Base-by-base conservation (phyloP, 2,329 filamentous ascomycete species). In the Microcera coccophila region DNA sequence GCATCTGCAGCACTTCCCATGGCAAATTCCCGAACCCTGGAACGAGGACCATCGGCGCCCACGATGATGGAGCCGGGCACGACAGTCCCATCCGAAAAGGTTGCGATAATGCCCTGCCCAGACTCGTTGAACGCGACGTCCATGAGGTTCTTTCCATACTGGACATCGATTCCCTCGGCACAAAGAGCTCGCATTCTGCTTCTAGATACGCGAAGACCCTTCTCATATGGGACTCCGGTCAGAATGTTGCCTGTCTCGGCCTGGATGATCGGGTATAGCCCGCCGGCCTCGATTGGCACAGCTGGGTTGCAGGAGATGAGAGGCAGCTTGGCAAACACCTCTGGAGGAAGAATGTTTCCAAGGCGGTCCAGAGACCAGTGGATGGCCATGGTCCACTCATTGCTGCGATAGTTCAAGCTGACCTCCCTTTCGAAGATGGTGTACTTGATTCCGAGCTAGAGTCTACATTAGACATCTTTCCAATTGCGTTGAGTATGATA, bases 361-460 rank as follows among this genome's bases (percentile, higher is more conserved):
- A 55, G 38, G 3, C 38, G 42, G 33, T 52, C 41, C 0, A 53
- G 43, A 16, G 52, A 48, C 52, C 50, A 55, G 16, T 55, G 50
- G 2, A 55, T 52, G 4, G 52, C 52, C 52, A 55, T 55, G 12
- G 50, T 55, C 52, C 48, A 55, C 39, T 55, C 52, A 50, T 55
- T 53, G 43, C 52, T 55, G 18, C 52, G 50, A 7, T 52, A 53
- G 15, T 55, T 55, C 16, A 53, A 41, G 17, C 34, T 34, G 7
- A 33, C 36, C 28, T 55, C 52, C 10, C 47, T 55, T 26, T 55
- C 52, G 12, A 49, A 55, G 35, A 55, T 52, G 1, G 50, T 49
- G 29, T 53, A 47, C 3, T 31, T 39, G 24, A 53, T 48, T 4
- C 50, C 46, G 19, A 47, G 1, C 50, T 55, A 14, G 2, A 0